Base-by-base conservation (phyloP, 805 yeast genomes). In the Wickerhamomyces queroliae region DNA sequence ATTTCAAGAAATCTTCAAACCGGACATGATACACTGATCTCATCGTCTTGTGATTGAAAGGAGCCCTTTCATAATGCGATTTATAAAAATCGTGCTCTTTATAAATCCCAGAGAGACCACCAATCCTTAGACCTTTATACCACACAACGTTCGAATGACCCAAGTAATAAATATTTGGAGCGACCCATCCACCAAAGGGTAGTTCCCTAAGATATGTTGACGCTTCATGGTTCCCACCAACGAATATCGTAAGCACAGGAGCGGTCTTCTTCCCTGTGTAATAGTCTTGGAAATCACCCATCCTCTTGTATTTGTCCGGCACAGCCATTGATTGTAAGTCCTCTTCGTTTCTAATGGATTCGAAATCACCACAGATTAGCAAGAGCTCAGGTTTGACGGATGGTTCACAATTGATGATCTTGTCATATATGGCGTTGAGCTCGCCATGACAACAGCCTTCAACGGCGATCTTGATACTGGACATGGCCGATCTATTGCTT, bases 151-250 rank as follows among this genome's bases (percentile, higher is more conserved):
- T 87, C 16, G 81, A 74, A 32, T 77, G 76, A 0, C 99, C 99
- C 50, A 93, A 54, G 55, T 78, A 93, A 59, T 82, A 93, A 12
- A 93, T 86, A 46, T 83, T 80, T 1, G 88, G 86, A 2, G 95
- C 95, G 1, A 85, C 90, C 86, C 91, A 93, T 0, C 99, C 99
- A 11, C 99, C 99, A 56, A 71, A 74, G 43, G 75, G 76, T 42
- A 90, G 62, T 49, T 84, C 88, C 44, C 74, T 66, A 45, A 93
- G 55, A 56, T 84, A 86, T 43, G 80, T 77, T 42, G 95, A 85
- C 4, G 93, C 80, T 56, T 93, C 99, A 55, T 93, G 99, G 61
- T 93, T 93, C 0, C 99, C 99, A 3, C 99, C 98, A 31, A 93
- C 77, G 48, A 91, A 83, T 0, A 93, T 49, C 0, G 98, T 91